Base-by-base conservation (phyloP, 306 rosid species). In the Prunus dulcis region DNA sequence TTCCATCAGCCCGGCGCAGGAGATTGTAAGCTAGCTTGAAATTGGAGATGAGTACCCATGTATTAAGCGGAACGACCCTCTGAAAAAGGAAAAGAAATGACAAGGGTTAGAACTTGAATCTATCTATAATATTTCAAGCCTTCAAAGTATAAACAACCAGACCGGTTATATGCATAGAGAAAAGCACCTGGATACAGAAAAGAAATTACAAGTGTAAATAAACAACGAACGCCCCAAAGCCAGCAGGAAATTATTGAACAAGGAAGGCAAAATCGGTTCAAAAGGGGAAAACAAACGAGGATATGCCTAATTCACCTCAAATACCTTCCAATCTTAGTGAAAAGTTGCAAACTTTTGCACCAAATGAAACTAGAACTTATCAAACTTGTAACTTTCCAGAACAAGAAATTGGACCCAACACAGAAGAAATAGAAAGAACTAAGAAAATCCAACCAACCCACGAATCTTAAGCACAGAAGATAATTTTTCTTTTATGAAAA, bases 21-120 rank as follows among this genome's bases (percentile, higher is more conserved):
- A 91, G 90, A 85, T 89, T 91, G 86, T 93, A 93, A 58, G 97
- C 90, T 5, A 93, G 86, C 89, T 93, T 93, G 91, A 93, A 93
- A 81, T 93, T 91, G 78, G 98, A 93, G 84, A 93, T 93, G 47
- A 93, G 97, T 1, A 91, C 95, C 98, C 98, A 93, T 25, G 98
- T 93, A 81, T 91, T 93, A 49, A 93, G 91, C 5, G 98, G 98
- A 74, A 93, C 98, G 53, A 93, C 95, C 57, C 84, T 93, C 98
- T 93, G 53, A 69, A 80, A 38, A 78, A 76, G 15, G 49, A 25
- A 52, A 61, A 28, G 41, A 64, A n/a, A 80, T 74, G 15, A 74
- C 75, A 78, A 13, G 79, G 32, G 58, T 78, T 52, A 56, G 9
- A 38, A 38, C 43, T 38, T 38, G 9, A 38, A 38, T 38, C 43